Evolutionary conservation across 805 yeast species (phyloP), one percentile per base, ranked within the genome.

Genomic region (Yamadazyma philogaea): DNA sequence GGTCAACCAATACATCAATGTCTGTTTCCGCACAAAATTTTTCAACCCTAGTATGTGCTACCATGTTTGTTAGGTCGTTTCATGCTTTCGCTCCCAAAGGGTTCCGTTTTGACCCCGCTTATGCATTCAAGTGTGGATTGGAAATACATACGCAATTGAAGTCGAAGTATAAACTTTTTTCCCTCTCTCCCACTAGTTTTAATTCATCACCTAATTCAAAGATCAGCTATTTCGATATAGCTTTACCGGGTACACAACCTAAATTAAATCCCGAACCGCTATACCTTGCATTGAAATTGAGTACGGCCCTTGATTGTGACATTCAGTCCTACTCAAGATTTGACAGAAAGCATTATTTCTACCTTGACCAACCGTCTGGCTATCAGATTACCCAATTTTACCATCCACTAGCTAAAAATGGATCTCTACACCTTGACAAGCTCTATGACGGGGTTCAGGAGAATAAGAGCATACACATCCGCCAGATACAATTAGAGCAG

Each of bases 301-400:
- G 95, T 0, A 60, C 76, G 2, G 87, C 93, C 0, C 61, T 90
- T 40, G 72, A 82, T 26, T 77, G 87, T 45, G 57, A 69, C 0
- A 72, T 93, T 12, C 77, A 77, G 44, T 49, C 61, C 0, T 49
- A 56, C 6, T 84, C 91, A 1, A 69, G 82, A 1, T 93, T 93
- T 60, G 99, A 93, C 57, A 71, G 99, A 51, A 93, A 93, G 61
- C 99, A 93, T 60, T 93, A 93, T 60, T 89, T 93, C 61, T 93
- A 93, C 60, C 91, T 90, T 1, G 99, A 93, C 61, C 98, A 93
- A 59, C 99, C 99, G 0, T 64, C 85, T 40, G 99, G 99, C 1
- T 93, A 89, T 63, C 99, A 93, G 60, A 84, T 93, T 38, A 93
- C 99, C 0, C 99, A 93, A 63, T 86, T 80, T 56, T 87, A 77